Percentiles rank a stretch among this genome's conserved stretches.
Evolutionary conservation across 2,329 filamentous ascomycete species (phyloP).

Genomic region (Coniochaeta ligniaria): DNA sequence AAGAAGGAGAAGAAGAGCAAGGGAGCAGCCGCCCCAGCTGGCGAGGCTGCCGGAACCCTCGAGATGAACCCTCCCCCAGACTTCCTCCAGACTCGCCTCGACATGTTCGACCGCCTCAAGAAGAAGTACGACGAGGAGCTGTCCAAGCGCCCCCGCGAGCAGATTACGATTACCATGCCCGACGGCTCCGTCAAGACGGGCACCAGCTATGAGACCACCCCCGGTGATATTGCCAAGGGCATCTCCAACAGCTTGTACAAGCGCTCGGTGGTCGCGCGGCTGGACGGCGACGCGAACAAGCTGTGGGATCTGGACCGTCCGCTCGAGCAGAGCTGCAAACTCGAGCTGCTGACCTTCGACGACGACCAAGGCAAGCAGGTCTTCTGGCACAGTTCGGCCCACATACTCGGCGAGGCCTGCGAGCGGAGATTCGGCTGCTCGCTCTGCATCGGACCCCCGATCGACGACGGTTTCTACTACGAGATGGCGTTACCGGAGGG

Average conservation of each 20-base stretch:
- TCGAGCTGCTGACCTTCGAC: slow-evolving; percentile 79
- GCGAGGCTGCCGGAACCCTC: slow-evolving; percentile 31
- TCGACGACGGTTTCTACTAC: slow-evolving; percentile 56
- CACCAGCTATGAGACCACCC: slow-evolving; percentile 88
- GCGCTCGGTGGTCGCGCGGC: slow-evolving; percentile 77
- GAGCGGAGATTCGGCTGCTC: slow-evolving; percentile 88
- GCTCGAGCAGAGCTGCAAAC: slow-evolving; percentile 77
- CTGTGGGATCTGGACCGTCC: slow-evolving; percentile 93
- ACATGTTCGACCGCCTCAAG: slow-evolving; percentile 84
- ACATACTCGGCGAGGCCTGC: slow-evolving; percentile 90
- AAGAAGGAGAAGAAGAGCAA: slow-evolving; percentile 42
- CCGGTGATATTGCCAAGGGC: slow-evolving; percentile 65
- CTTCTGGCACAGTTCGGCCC: slow-evolving; percentile 62
- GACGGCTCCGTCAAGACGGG: slow-evolving; percentile 66
- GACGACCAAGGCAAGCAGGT: slow-evolving; percentile 74
- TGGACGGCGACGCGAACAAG: slow-evolving; percentile 63
- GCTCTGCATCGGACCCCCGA: slow-evolving; percentile 90
- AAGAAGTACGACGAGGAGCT: slow-evolving; percentile 74
- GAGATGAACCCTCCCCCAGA: slow-evolving; percentile 54
- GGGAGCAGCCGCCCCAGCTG: slow-evolving; percentile 30
- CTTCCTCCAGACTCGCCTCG: slow-evolving; percentile 77
- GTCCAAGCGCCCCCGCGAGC: slow-evolving; percentile 60
- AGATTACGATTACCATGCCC: slow-evolving; percentile 66
- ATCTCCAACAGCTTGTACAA: slow-evolving; percentile 83
- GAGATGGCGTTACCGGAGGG: slow-evolving; percentile 82